These are phyloP conservation scores for Liquidambar formosana DNA, from an alignment of 164 flowering plant species.

Conservation along the genomic window DNA sequence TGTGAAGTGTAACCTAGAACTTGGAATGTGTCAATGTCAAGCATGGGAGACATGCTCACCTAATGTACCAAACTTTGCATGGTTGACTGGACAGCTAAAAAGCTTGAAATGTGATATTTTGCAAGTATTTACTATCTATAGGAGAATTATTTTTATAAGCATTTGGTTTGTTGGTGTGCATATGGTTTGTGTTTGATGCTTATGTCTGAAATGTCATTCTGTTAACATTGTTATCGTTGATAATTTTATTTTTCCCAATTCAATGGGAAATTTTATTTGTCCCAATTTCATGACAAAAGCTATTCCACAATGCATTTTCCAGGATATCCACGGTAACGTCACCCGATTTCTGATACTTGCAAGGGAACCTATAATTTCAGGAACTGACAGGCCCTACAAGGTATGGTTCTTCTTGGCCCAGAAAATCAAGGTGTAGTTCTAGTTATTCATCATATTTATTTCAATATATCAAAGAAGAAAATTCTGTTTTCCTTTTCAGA, in stretches of 20 bases:
- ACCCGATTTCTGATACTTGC: constrained; percentile 91
- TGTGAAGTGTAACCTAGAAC: no score
- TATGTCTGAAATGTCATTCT: neutral
- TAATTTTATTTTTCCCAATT: no score
- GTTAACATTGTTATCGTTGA: neutral
- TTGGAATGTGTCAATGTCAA: no score
- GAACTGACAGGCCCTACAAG: constrained; percentile 67
- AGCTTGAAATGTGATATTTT: no score
- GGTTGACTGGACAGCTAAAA: no score
- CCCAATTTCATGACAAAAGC: neutral
- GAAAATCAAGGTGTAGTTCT: neutral
- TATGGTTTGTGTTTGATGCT: constrained; percentile 1
- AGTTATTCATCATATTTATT: neutral
- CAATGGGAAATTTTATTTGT: no score
- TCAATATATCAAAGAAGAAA: neutral
- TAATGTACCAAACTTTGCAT: no score
- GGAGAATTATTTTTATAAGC: no score
- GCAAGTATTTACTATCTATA: no score
- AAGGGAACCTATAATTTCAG: constrained; percentile 87
- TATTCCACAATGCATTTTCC: constrained; percentile 18
- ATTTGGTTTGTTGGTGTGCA: no score
- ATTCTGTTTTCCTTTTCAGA: constrained; percentile 42
- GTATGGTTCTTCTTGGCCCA: constrained; percentile 31
- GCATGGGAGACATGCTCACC: no score
- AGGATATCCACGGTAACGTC: constrained; percentile 78